Conservation (phyloP, 495 filamentous ascomycete genomes). For the Penicillium lagena region DNA sequence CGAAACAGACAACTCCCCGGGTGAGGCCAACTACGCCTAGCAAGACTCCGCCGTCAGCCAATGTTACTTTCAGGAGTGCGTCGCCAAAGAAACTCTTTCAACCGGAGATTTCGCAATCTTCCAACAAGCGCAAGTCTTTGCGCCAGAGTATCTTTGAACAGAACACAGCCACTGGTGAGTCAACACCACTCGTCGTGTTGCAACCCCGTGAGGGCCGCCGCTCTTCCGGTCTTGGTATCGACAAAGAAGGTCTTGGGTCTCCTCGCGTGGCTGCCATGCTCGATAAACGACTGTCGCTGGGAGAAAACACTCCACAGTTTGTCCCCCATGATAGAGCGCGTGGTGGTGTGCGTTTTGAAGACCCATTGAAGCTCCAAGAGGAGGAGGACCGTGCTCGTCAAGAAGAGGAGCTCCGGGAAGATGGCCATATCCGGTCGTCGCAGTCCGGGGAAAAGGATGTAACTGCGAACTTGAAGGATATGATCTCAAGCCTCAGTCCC, state of each 20-base stretch:
- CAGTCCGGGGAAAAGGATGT: slow-evolving; percentile 53
- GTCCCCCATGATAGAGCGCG: slow-evolving; percentile 39
- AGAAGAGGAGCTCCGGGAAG: slow-evolving; percentile 56
- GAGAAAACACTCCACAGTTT: slow-evolving; percentile 58
- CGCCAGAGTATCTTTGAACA: slow-evolving; percentile 51
- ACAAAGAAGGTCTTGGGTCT: slow-evolving; percentile 70
- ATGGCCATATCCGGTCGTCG: slow-evolving; percentile 43
- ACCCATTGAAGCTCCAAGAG: slow-evolving; percentile 58
- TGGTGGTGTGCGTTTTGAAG: slow-evolving; percentile 56
- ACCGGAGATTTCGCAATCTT: slow-evolving; percentile 38
- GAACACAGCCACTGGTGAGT: slow-evolving; percentile 48
- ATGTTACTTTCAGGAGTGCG: slow-evolving; percentile 37
- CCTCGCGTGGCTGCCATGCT: slow-evolving; percentile 68
- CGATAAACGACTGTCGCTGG: slow-evolving; percentile 65
- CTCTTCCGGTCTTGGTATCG: slow-evolving; percentile 69
- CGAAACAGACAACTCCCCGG: slow-evolving; percentile 48
- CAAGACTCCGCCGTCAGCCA: slow-evolving; percentile 46
- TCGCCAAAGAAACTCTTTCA: slow-evolving; percentile 52
- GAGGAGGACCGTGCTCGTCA: slow-evolving; percentile 65
- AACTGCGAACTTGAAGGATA: slow-evolving; percentile 61
- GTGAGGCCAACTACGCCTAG: slow-evolving; percentile 41
- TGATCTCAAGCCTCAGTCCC: slow-evolving; percentile 71
- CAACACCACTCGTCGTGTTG: slow-evolving; percentile 57
- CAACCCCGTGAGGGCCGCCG: slow-evolving; percentile 56
- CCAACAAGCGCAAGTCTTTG: slow-evolving; percentile 27